Base-by-base conservation (phyloP, 2,329 filamentous ascomycete genomes). In the Stemphylium lycopersici region DNA sequence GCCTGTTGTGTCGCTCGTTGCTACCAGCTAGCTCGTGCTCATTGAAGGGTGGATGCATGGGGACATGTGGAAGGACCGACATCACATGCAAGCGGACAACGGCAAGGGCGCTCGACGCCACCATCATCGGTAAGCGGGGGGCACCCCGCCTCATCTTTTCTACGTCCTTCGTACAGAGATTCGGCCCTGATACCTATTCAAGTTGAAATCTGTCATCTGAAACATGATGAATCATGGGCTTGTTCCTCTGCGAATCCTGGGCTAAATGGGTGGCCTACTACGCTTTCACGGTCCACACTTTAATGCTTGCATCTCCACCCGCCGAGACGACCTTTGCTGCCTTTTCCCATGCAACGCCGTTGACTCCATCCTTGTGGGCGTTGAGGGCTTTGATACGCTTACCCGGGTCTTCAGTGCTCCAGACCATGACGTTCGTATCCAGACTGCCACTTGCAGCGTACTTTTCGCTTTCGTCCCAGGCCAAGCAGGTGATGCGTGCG, bases 351-450 rank as follows among this genome's bases (percentile, higher is more conserved):
- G 84, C 84, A 13, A 98, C 89, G 13, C 90, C 93, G 63, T 89
- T 91, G 15, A 98, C 92, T 8, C 95, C 95, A 70, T 98, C 95
- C 78, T 97, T 97, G 79, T 99, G 95, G 44, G 93, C 92, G 70
- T 96, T 96, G 18, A 87, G 78, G 12, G 87, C 88, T 79, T 95
- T 93, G 63, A 96, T 84, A 63, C 93, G 84, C 76, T 90, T 90
- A 2, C 91, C 92, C 0, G 93, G 93, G 71, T 91, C 90, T 38
- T 81, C 79, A 51, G 97, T 76, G 73, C 91, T 96, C 91, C 95
- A 99, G 26, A 96, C 87, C 72, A 91, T 93, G 16, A 99, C 84
- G 69, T 96, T 92, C 0, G 93, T 97, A 73, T 99, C 95, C 44
- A 99, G 79, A 40, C 87, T 89, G 11, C 93, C 93, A 72, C 90